Percentiles rank a stretch among this genome's conserved stretches.
These are phyloP conservation scores for Turritis glabra DNA, from an alignment of 345 rosid genomes.

Conservation along the genomic window DNA sequence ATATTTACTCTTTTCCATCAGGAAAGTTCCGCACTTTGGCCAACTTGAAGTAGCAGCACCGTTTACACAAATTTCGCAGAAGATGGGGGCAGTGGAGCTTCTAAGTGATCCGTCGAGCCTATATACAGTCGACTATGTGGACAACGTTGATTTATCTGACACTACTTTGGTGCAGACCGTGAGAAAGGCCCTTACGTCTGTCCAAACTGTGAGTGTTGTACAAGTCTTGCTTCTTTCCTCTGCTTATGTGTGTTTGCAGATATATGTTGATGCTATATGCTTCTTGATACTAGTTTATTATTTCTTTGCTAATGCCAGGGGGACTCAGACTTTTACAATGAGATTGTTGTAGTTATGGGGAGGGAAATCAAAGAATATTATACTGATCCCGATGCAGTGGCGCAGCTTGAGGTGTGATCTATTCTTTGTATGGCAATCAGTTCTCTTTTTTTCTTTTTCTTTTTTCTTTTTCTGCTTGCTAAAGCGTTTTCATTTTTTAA, in stretches of 20 bases:
- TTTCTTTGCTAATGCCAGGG: slow-evolving; percentile 45
- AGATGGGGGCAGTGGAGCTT: slow-evolving; percentile 34
- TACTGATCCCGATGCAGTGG: slow-evolving; percentile 57
- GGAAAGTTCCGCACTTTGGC: slow-evolving; percentile 1
- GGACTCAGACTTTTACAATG: slow-evolving; percentile 51
- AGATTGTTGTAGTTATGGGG: slow-evolving; percentile 62
- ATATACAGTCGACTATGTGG: background rate
- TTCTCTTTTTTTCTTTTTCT: background rate
- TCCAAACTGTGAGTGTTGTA: slow-evolving; percentile 38
- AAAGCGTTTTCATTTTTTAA: slow-evolving; percentile 6
- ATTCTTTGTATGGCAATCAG: background rate
- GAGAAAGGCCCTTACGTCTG: slow-evolving; percentile 54
- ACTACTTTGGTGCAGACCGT: slow-evolving; percentile 49
- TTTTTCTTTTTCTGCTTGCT: background rate
- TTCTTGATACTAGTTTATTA: background rate
- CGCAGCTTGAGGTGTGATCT: slow-evolving; percentile 66
- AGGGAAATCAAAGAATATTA: slow-evolving; percentile 35
- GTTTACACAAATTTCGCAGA: background rate
- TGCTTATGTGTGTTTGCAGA: background rate
- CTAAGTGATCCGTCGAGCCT: slow-evolving; percentile 13
- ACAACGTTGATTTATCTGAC: slow-evolving; percentile 46
- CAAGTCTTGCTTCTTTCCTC: background rate
- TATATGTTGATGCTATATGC: background rate
- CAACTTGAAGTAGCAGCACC: slow-evolving; percentile 12
- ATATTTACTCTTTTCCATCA: background rate